phyloP scores from a whole-genome alignment of 2,329 filamentous ascomycete genomes.

The Aspergillus sp. region DNA sequence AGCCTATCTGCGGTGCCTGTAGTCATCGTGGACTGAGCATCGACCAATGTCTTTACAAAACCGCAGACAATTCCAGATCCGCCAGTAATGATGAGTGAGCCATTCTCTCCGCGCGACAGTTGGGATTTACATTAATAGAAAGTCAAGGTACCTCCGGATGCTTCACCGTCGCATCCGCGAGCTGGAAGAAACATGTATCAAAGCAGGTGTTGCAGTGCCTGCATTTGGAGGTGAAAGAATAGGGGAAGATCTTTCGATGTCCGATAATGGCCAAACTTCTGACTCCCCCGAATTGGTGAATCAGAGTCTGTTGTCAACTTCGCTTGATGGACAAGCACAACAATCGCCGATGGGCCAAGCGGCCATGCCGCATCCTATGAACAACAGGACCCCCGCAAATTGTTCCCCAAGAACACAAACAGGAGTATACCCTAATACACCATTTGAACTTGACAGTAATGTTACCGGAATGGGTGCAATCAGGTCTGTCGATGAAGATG shows the following conservation, averaged over 20 bases:
- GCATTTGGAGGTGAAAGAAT: neutral
- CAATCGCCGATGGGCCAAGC: neutral
- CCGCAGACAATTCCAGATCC: constrained; percentile 31
- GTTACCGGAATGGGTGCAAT: constrained; percentile 41
- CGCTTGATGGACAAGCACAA: neutral
- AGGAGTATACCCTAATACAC: neutral
- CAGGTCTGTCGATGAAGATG: constrained; percentile 28
- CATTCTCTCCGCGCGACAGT: constrained; percentile 11
- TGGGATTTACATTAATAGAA: neutral
- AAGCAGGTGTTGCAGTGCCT: constrained; percentile 19
- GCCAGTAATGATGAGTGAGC: constrained; percentile 34
- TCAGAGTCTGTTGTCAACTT: too few species aligned
- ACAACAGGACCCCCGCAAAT: neutral
- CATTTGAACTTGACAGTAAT: neutral
- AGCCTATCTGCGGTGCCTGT: constrained; percentile 46
- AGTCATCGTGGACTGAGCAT: constrained; percentile 30
- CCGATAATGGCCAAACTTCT: neutral
- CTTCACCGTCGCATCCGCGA: constrained; percentile 27
- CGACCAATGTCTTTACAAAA: constrained; percentile 37
- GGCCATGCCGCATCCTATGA: neutral
- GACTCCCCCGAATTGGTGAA: too few species aligned
- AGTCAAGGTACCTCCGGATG: constrained; percentile 10
- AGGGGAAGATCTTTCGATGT: neutral
- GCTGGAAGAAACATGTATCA: constrained; percentile 23
- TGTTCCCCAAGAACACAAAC: neutral